These are phyloP conservation scores for Berberis vulgaris DNA, from an alignment of 164 flowering plant species.

Conservation along the genomic window DNA sequence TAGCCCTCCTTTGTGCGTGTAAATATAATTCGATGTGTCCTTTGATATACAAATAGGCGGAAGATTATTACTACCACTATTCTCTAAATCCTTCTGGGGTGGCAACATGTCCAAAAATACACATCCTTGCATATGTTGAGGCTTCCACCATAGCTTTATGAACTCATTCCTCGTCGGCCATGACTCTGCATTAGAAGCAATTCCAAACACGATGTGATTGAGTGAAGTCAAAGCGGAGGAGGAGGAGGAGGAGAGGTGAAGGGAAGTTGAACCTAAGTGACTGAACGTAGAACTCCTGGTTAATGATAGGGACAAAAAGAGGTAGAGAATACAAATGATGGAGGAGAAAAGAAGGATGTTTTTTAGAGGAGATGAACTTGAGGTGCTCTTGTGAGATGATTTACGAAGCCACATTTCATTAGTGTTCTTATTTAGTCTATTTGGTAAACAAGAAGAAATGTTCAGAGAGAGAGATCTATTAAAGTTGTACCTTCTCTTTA, in stretches of 20 bases:
- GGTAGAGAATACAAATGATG: conserved; percentile 7
- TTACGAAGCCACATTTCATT: conserved; percentile 1
- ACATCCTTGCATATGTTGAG: conserved; percentile 30
- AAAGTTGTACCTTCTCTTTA: too few relatives aligned
- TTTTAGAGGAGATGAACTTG: conserved; percentile 13
- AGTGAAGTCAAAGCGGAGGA: conserved; percentile 21
- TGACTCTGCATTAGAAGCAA: conserved; percentile 48
- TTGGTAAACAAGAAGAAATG: too few relatives aligned
- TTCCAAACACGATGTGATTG: conserved; percentile 53
- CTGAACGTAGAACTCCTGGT: conserved; percentile 12
- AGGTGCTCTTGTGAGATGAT: conserved; percentile 1
- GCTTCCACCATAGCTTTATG: conserved; percentile 55
- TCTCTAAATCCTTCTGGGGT: background rate
- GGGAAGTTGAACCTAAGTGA: background rate
- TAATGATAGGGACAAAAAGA: conserved; percentile 8
- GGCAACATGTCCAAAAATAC: conserved; percentile 46
- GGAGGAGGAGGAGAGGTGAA: background rate
- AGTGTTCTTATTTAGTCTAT: background rate
- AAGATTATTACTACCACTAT: background rate
- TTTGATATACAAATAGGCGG: background rate
- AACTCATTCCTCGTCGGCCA: conserved; percentile 31
- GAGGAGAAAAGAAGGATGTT: conserved; percentile 24
- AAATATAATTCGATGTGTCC: background rate
- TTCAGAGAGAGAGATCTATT: too few relatives aligned
- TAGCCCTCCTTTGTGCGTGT: background rate